Evolutionary conservation across 192 early-diverging fungal genomes (phyloP).

Genomic region (Obelidium mucronatum): DNA sequence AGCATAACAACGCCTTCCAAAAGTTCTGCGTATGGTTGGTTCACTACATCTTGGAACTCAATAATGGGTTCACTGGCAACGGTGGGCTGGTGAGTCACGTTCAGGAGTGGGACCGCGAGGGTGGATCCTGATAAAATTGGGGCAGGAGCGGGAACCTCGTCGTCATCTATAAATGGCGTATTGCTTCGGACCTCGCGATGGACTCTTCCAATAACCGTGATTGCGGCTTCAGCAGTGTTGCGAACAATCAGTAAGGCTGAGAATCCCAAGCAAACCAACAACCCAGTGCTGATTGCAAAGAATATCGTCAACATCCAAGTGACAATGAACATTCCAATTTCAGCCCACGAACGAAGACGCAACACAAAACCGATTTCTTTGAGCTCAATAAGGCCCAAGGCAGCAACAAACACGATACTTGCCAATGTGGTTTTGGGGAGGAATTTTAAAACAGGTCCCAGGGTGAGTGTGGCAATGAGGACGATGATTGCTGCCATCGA

Average conservation of each 20-base stretch:
- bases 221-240: conserved; percentile 31
- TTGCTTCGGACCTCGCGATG: not conserved
- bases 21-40: conserved; percentile 42
- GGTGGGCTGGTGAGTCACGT: not conserved
- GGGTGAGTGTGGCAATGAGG: conserved; percentile 72
- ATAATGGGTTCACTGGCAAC: not conserved
- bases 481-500: conserved; percentile 77
- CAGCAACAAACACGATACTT: conserved; percentile 85
- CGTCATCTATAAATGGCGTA: not conserved
- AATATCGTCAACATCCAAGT: conserved; percentile 42
- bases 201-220: conserved; percentile 45
- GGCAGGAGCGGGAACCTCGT: too few species aligned
- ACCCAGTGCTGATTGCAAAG: conserved; percentile 34
- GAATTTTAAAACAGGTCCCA: conserved; percentile 76
- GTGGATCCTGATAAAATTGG: too few species aligned
- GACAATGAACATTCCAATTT: conserved; percentile 41
- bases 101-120: not conserved
- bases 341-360: conserved; percentile 15
- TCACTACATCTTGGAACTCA: conserved; percentile 30
- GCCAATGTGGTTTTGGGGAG: conserved; percentile 79
- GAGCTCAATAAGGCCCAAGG: conserved; percentile 76
- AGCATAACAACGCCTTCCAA: conserved; percentile 35
- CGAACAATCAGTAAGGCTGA: conserved; percentile 44
- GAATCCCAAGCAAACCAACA: conserved; percentile 42
- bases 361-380: conserved; percentile 83